Evolutionary conservation across 306 rosid species (phyloP).

Genomic region (Trichosanthes truncata): DNA sequence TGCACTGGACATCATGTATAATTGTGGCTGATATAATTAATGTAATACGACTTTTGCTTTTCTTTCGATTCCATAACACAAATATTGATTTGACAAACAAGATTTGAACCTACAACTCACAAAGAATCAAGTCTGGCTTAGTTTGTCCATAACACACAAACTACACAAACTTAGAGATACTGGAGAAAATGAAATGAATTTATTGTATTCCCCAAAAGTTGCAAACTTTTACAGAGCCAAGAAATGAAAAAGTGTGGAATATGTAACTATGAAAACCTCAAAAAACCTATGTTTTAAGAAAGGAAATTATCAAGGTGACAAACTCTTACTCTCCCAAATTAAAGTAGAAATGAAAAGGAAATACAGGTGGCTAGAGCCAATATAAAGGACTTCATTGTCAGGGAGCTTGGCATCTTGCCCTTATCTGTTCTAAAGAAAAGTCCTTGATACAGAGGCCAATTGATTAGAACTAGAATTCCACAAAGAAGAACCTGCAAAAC

Average conservation of each 20-base stretch:
- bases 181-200: neutral
- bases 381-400: conserved; percentile 37
- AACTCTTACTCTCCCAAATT: neutral
- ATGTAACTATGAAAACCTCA: neutral
- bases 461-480: conserved; percentile 49
- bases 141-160: neutral
- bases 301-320: neutral
- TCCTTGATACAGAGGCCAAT: conserved; percentile 53
- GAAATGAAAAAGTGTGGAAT: neutral
- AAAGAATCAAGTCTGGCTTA: neutral
- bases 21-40: conserved; percentile 13
- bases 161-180: neutral
- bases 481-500: conserved; percentile 43
- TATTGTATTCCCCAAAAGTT: neutral
- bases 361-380: conserved; percentile 20
- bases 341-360: conserved; percentile 15
- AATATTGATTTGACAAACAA: neutral
- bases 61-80: neutral
- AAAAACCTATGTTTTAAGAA: neutral
- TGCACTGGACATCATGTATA: conserved; percentile 7
- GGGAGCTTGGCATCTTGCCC: conserved; percentile 49
- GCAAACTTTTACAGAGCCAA: neutral
- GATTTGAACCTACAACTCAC: neutral
- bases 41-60: conserved; percentile 6
- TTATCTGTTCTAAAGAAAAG: conserved; percentile 69